A percentile compares a stretch with the other conserved stretches of the same genome.
phyloP scores from a whole-genome alignment of 257 asterid genomes.

The Capsicum chinense region DNA sequence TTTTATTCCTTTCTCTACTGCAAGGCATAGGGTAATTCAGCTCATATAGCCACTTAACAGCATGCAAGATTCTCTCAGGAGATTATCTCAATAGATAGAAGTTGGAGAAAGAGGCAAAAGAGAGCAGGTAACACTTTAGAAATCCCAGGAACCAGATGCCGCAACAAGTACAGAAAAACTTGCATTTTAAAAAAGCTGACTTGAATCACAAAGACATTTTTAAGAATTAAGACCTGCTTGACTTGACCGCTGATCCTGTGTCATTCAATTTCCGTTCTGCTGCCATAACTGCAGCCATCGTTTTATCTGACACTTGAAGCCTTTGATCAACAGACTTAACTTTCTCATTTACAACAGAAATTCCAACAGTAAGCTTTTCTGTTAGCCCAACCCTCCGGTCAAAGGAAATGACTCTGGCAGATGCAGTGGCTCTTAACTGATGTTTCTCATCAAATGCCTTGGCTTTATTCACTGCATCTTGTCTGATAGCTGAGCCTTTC shows the following conservation, averaged over 20 bases:
- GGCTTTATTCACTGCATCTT: conserved; percentile 93
- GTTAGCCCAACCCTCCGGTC: conserved; percentile 85
- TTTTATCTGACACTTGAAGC: conserved; percentile 94
- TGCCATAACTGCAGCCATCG: conserved; percentile 93
- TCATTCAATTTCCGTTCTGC: conserved; percentile 90
- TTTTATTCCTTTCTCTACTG: conserved; percentile 12
- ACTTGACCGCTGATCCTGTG: conserved; percentile 97
- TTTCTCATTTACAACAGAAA: conserved; percentile 83
- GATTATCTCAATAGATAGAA: background rate
- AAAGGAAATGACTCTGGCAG: conserved; percentile 82
- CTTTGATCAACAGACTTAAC: conserved; percentile 92
- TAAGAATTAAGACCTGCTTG: conserved; percentile 74
- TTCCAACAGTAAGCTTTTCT: conserved; percentile 85
- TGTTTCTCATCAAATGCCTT: conserved; percentile 97
- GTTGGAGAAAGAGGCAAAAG: background rate
- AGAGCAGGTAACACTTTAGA: background rate
- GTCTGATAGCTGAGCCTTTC: conserved; percentile 86
- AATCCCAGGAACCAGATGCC: background rate
- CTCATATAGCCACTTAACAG: conserved; percentile 19
- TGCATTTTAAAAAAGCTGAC: background rate
- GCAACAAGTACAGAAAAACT: conserved; percentile 5
- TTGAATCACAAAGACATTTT: conserved; percentile 23
- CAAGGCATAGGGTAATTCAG: conserved; percentile 11
- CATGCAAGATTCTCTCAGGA: conserved; percentile 16
- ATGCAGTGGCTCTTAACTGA: conserved; percentile 83